Evolutionary conservation across 108 stramenopile species (phyloP).

Genomic region (Pseudonitzschia multiseries): DNA sequence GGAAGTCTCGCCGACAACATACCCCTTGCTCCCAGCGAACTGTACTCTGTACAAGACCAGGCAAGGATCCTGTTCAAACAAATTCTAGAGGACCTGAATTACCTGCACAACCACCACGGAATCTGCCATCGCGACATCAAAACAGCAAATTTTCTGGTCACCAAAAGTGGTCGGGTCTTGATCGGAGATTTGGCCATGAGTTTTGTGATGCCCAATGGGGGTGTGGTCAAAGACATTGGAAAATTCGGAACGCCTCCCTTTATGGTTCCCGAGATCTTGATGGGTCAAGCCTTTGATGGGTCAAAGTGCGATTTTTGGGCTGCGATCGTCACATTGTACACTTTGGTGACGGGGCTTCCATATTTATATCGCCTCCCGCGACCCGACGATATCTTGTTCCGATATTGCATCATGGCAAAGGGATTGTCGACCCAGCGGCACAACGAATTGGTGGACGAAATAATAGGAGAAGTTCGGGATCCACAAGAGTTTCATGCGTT

Average conservation of each 20-base stretch:
- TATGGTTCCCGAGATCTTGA: constrained; percentile 53
- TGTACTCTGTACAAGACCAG: constrained; percentile 1
- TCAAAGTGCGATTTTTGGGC: constrained; percentile 53
- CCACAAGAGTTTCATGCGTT: not conserved
- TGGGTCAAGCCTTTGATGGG: constrained; percentile 54
- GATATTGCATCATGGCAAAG: constrained; percentile 18
- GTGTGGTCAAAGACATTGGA: constrained; percentile 30
- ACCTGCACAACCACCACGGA: constrained; percentile 22
- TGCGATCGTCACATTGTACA: constrained; percentile 8
- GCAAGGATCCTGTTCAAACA: constrained; percentile 41
- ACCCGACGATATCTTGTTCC: constrained; percentile 13
- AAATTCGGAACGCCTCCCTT: constrained; percentile 62
- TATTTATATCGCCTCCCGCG: constrained; percentile 11
- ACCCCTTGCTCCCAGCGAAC: constrained; percentile 7
- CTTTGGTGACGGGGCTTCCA: constrained; percentile 5
- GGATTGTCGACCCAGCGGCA: constrained; percentile 11
- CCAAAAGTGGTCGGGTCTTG: constrained; percentile 27
- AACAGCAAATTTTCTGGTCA: constrained; percentile 54
- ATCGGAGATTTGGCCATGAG: constrained; percentile 66
- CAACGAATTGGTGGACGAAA: constrained; percentile 7
- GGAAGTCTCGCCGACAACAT: constrained; percentile 5
- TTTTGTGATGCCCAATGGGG: constrained; percentile 47
- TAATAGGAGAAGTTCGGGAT: not conserved
- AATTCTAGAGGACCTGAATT: constrained; percentile 36
- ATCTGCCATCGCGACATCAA: constrained; percentile 58